Evolutionary conservation across 768 basidiomycete genomes (phyloP).

Genomic region (Boletus insuetus): DNA sequence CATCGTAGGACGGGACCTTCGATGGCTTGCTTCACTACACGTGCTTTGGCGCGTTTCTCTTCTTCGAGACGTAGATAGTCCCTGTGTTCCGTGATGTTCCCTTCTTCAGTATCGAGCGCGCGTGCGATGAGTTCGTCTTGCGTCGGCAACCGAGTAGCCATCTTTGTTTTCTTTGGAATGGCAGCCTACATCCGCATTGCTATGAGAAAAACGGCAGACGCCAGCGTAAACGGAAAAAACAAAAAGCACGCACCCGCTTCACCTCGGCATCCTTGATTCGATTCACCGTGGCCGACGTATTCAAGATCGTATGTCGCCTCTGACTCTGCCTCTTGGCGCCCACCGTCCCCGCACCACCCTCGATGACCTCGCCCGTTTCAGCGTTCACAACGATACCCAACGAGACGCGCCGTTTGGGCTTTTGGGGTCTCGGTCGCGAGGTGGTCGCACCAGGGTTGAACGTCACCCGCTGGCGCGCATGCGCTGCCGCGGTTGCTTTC

Average conservation of each 20-base stretch:
- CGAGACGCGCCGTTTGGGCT: slow-evolving; percentile 48
- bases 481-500: slow-evolving; percentile 62
- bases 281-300: slow-evolving; percentile 62
- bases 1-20: slow-evolving; percentile 70
- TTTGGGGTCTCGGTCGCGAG: slow-evolving; percentile 29
- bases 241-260: slow-evolving; percentile 46
- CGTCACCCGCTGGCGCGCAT: slow-evolving; percentile 61
- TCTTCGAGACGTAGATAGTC: slow-evolving; percentile 80
- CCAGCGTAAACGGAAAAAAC: not conserved
- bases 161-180: slow-evolving; percentile 58
- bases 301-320: slow-evolving; percentile 67
- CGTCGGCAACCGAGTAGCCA: slow-evolving; percentile 51
- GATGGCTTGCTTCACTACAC: slow-evolving; percentile 57
- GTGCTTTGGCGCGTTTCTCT: slow-evolving; percentile 68
- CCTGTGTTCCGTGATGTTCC: slow-evolving; percentile 73
- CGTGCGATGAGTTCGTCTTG: slow-evolving; percentile 83
- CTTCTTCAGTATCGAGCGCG: slow-evolving; percentile 85
- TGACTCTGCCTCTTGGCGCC: slow-evolving; percentile 52
- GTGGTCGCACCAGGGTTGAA: slow-evolving; percentile 56
- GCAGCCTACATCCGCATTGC: slow-evolving; percentile 41
- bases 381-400: slow-evolving; percentile 54
- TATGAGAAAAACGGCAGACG: not conserved
- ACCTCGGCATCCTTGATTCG: slow-evolving; percentile 63
- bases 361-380: slow-evolving; percentile 58
- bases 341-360: slow-evolving; percentile 20